Conservation (phyloP, 169 alveolate species). For the Amoebophrya sp. region DNA sequence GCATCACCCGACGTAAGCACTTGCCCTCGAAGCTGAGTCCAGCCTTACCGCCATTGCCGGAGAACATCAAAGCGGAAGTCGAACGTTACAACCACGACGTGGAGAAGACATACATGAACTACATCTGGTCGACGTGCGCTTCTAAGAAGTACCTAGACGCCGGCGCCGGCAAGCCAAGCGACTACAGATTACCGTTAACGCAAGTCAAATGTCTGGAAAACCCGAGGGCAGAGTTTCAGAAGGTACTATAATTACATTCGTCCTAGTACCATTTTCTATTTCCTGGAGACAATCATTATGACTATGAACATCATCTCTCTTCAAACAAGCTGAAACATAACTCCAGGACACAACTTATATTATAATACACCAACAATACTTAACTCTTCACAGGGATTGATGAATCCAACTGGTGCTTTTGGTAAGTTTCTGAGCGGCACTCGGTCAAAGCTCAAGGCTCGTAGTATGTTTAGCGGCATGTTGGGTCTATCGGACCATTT, state of each 20-base stretch:
- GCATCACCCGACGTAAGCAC: neutral
- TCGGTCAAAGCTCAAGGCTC: neutral
- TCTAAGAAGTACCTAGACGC: neutral
- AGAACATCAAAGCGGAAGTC: neutral
- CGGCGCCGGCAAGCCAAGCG: neutral
- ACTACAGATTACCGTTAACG: neutral
- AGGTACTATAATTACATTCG: neutral
- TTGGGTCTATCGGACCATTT: neutral
- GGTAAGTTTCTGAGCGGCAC: neutral
- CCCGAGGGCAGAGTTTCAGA: neutral
- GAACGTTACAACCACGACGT: neutral
- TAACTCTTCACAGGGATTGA: neutral
- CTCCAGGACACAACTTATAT: neutral
- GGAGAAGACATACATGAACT: neutral
- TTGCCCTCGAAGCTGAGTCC: neutral
- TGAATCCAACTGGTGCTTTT: neutral
- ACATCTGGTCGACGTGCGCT: neutral
- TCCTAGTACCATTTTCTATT: neutral
- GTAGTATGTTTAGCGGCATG: neutral
- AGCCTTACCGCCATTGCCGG: neutral
- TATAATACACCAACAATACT: too few species aligned
- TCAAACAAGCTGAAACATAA: neutral
- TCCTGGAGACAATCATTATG: too few species aligned
- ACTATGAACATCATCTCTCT: neutral
- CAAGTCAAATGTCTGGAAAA: neutral